phyloP scores from a whole-genome alignment of 805 yeast genomes.

The Wickerhamomyces subpelliculosus region DNA sequence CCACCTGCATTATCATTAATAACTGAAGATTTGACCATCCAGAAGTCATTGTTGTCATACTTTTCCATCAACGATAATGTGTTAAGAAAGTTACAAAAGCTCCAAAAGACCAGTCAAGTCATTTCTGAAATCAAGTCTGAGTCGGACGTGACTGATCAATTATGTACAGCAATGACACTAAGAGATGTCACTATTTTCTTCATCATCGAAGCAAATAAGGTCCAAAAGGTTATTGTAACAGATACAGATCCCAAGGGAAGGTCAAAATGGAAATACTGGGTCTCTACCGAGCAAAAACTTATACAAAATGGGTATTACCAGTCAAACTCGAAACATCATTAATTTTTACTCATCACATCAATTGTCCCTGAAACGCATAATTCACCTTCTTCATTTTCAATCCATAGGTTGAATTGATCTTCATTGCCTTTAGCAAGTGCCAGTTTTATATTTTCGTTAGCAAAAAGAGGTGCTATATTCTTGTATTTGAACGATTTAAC shows the following conservation, averaged over 20 bases:
- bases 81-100: constrained; percentile 12
- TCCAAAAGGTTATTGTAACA: constrained; percentile 23
- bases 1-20: background rate
- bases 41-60: constrained; percentile 13
- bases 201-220: constrained; percentile 9
- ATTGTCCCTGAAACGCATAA: constrained; percentile 10
- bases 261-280: constrained; percentile 43
- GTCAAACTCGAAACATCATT: constrained; percentile 13
- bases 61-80: constrained; percentile 15
- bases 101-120: constrained; percentile 15
- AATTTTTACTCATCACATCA: constrained; percentile 2
- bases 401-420: constrained; percentile 13
- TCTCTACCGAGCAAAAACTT: constrained; percentile 29
- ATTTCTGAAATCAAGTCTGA: constrained; percentile 1
- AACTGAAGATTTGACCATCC: background rate
- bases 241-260: constrained; percentile 50
- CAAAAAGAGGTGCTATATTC: constrained; percentile 36
- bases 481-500: constrained; percentile 32
- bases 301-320: constrained; percentile 13
- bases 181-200: constrained; percentile 32
- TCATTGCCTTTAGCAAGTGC: constrained; percentile 7
- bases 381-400: constrained; percentile 8
- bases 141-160: constrained; percentile 12
- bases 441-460: constrained; percentile 22
- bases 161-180: constrained; percentile 28